A percentile compares a stretch with the other conserved stretches of the same genome.
Conservation (phyloP, 2,329 filamentous ascomycete species). For the Fusarium xylarioides region DNA sequence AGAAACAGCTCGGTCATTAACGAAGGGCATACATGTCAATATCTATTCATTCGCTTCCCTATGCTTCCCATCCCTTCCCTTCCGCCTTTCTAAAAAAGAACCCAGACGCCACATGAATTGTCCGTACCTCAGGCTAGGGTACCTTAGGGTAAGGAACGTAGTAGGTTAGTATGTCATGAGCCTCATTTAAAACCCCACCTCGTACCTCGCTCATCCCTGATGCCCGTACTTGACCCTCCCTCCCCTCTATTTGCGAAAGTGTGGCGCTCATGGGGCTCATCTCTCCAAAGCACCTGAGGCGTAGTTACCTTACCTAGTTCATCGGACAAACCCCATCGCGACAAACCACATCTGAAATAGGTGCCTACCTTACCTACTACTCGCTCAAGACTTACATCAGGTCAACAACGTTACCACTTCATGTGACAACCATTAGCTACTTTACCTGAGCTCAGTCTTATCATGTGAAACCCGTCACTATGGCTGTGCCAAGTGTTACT, state of each 20-base stretch:
- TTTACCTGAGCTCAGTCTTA: conserved; percentile 1
- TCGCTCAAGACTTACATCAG: neutral
- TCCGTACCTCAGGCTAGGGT: neutral
- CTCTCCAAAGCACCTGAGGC: conserved; percentile 21
- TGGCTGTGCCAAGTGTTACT: conserved; percentile 61
- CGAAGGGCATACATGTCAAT: neutral
- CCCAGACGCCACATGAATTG: neutral
- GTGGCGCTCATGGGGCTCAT: conserved; percentile 34
- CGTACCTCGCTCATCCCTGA: neutral
- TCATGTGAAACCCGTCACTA: conserved; percentile 36
- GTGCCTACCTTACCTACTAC: neutral
- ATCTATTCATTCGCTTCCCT: neutral
- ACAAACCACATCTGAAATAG: conserved; percentile 9
- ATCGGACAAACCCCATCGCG: conserved; percentile 15
- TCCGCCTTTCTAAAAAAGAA: neutral
- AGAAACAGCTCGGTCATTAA: neutral
- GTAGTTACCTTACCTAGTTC: neutral
- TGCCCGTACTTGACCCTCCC: neutral
- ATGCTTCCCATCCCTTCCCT: too few relatives aligned
- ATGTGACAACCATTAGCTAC: conserved; percentile 1
- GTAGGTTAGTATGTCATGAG: neutral
- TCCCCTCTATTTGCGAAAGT: neutral
- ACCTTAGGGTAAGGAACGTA: neutral
- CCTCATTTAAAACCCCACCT: conserved; percentile 12
- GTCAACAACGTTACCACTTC: neutral